Base-by-base conservation (phyloP, 306 rosid species). In the Cyamopsis tetragonoloba region DNA sequence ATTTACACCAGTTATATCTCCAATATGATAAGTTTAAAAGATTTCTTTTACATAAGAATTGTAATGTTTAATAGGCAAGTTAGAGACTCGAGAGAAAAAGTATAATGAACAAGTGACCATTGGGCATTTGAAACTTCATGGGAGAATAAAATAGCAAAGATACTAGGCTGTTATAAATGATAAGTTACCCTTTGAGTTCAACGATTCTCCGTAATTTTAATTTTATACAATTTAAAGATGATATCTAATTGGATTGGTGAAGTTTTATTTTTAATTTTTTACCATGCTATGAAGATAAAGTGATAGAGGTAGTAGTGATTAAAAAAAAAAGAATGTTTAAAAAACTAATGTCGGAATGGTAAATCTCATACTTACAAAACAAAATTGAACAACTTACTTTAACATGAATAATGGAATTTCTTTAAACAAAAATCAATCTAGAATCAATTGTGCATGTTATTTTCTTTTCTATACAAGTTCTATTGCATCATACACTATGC, bases 341-440 rank as follows among this genome's bases (percentile, higher is more conserved):
- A 20, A 42, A 55, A 34, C 5, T 48, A 3, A 32, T 44, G 19
- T 23, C 8, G 24, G 60, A 65, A 27, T 0, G 51, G 30, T 11
- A 64, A 63, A 31, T 32, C 41, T 41, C 7, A 34, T 31, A 15
- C n/a, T 43, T 51, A 48, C 62, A 64, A 9, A 71, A 28, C 77
- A 68, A 68, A 82, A 75, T 68, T 61, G 70, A 55, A 54, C 34
- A 54, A 39, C 48, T 60, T 76, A n/a, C 68, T 79, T 55, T 50
- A 66, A 57, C 66, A 59, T 51, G 77, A 77, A 82, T 77, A 75
- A 71, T 37, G 73, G 71, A 74, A 60, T 73, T 57, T 26, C 48
- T 71, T 75, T 82, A 64, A 63, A 80, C 78, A 61, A 54, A 68
- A 79, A n/a, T n/a, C n/a, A n/a, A n/a, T n/a, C n/a, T n/a, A 80